phyloP scores from a whole-genome alignment of 345 rosid species.

The Lumnitzera littorea region DNA sequence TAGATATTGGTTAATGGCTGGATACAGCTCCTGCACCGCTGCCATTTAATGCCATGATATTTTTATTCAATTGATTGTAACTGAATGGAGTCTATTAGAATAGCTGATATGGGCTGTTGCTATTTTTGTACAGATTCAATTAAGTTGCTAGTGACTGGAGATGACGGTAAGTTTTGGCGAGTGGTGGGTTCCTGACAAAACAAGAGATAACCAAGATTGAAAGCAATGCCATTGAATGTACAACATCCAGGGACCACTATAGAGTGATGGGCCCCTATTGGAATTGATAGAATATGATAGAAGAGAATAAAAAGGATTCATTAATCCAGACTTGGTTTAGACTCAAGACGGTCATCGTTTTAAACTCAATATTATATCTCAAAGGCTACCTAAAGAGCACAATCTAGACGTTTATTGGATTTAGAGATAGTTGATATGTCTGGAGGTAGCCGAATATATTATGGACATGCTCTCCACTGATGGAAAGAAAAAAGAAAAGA shows the following conservation, averaged over 20 bases:
- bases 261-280: neutral
- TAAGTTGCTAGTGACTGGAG: conserved; percentile 1
- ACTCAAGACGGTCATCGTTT: neutral
- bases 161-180: neutral
- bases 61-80: neutral
- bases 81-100: neutral
- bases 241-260: neutral
- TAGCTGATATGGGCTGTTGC: conserved; percentile 5
- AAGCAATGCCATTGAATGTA: neutral
- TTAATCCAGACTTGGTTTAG: neutral
- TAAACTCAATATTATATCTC: too few species aligned
- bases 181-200: neutral
- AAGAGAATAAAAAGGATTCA: neutral
- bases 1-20: too few species aligned
- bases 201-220: neutral
- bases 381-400: too few species aligned
- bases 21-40: neutral
- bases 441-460: too few species aligned
- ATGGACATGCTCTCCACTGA: too few species aligned
- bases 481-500: too few species aligned
- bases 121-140: conserved; percentile 10
- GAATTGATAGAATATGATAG: conserved; percentile 1
- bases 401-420: too few species aligned
- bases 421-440: too few species aligned
- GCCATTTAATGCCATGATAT: neutral